These are phyloP conservation scores for Rhizopogon roseolus DNA, from an alignment of 768 basidiomycete species.

Conservation along the genomic window DNA sequence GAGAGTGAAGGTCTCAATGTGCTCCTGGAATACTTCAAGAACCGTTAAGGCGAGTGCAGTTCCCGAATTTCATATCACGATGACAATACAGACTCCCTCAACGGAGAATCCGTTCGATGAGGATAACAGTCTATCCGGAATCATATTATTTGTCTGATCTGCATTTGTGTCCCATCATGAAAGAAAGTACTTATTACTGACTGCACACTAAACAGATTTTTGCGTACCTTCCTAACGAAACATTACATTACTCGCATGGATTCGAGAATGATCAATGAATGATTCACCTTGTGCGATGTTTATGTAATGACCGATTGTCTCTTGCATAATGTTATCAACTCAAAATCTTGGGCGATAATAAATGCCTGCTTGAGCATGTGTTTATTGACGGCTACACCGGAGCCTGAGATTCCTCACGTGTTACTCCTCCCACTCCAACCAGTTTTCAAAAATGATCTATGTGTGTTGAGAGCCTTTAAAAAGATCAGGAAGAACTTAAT, in stretches of 20 bases:
- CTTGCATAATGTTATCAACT: background rate
- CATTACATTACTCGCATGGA: background rate
- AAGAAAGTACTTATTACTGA: background rate
- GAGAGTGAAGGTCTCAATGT: conserved; percentile 96
- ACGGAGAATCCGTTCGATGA: conserved; percentile 68
- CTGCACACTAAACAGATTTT: background rate
- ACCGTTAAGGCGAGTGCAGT: conserved; percentile 57
- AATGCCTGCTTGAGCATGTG: background rate
- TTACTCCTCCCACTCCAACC: background rate
- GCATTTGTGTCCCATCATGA: conserved; percentile 10
- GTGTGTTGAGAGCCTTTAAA: background rate
- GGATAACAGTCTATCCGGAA: conserved; percentile 84
- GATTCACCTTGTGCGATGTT: too few relatives aligned
- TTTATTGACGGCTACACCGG: background rate
- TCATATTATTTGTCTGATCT: conserved; percentile 73
- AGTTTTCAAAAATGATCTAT: background rate
- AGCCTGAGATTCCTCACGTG: background rate
- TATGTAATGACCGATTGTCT: too few relatives aligned
- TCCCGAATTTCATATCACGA: conserved; percentile 31
- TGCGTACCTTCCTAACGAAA: background rate
- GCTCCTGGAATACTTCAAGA: conserved; percentile 95
- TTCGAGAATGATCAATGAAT: background rate
- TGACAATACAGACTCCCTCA: conserved; percentile 93
- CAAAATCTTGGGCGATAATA: background rate
- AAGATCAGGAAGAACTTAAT: too few relatives aligned